Percentiles rank a stretch among this genome's conserved stretches.
Evolutionary conservation across 2,329 filamentous ascomycete species (phyloP).

Genomic region (Decorospora gaudefroyi): DNA sequence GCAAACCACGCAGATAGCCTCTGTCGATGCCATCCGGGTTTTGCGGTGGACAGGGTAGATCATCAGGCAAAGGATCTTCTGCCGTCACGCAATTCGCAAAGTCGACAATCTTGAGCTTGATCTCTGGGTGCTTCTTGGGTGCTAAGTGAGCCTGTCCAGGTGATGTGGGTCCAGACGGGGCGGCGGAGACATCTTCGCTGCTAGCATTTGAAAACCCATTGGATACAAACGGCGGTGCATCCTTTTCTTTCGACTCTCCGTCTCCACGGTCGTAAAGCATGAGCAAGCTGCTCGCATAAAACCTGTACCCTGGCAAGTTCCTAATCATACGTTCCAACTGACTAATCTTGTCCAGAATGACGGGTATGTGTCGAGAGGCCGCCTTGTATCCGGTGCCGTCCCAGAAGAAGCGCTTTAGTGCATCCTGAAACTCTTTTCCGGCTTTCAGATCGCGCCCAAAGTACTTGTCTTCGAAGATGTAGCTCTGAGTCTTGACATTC

Average conservation of each 20-base stretch:
- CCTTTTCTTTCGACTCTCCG: conserved; percentile 53
- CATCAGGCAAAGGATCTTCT: conserved; percentile 66
- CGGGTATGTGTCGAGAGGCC: conserved; percentile 83
- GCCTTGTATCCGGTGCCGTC: conserved; percentile 82
- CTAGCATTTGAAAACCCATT: conserved; percentile 22
- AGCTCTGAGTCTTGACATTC: conserved; percentile 80
- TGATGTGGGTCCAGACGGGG: conserved; percentile 35
- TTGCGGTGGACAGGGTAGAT: conserved; percentile 74
- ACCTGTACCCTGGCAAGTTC: conserved; percentile 80
- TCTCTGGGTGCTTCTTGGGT: conserved; percentile 53
- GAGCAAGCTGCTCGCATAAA: conserved; percentile 92
- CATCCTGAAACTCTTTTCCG: conserved; percentile 84
- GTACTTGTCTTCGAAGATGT: conserved; percentile 98
- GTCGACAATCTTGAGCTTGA: conserved; percentile 96
- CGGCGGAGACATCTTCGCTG: conserved; percentile 27
- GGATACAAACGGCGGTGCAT: conserved; percentile 6
- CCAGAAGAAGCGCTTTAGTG: conserved; percentile 86
- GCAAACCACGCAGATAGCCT: conserved; percentile 84
- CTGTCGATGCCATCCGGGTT: conserved; percentile 80
- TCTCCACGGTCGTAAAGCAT: conserved; percentile 94
- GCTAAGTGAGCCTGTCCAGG: conserved; percentile 21
- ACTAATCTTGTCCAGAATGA: conserved; percentile 80
- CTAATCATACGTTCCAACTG: conserved; percentile 83
- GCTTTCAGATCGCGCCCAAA: conserved; percentile 87
- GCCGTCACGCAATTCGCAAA: conserved; percentile 97